phyloP scores from a whole-genome alignment of 2,329 filamentous ascomycete species.

The Sarocladium oryzae region DNA sequence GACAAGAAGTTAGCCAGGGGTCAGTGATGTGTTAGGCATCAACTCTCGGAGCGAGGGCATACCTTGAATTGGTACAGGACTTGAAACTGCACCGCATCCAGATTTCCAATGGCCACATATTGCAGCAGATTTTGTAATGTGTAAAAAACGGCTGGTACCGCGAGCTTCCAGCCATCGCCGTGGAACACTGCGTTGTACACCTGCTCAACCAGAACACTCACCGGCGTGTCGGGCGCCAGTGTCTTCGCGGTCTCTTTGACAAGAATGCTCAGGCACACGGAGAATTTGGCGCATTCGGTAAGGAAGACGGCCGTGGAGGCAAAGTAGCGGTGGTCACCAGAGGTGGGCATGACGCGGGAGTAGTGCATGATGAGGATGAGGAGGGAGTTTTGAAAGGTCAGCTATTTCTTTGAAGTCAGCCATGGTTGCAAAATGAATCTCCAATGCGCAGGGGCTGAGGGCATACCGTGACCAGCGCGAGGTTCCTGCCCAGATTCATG shows the following conservation, averaged over 20 bases:
- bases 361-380: constrained; percentile 87
- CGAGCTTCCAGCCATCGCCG: constrained; percentile 90
- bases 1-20: too few species aligned
- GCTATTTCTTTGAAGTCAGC: constrained; percentile 36
- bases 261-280: constrained; percentile 77
- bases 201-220: constrained; percentile 72
- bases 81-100: constrained; percentile 90
- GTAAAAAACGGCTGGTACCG: constrained; percentile 80
- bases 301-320: constrained; percentile 91
- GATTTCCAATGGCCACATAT: constrained; percentile 83
- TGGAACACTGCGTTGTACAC: constrained; percentile 78
- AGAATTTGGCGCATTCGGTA: constrained; percentile 86
- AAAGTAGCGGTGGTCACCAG: constrained; percentile 80
- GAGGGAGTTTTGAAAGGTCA: constrained; percentile 69
- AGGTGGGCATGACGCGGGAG: constrained; percentile 84
- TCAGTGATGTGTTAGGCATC: too few species aligned
- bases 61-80: constrained; percentile 88
- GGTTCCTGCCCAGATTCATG: constrained; percentile 7
- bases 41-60: constrained; percentile 13
- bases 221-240: constrained; percentile 70
- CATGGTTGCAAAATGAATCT: constrained; percentile 9
- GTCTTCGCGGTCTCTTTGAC: constrained; percentile 80
- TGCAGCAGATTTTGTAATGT: constrained; percentile 91
- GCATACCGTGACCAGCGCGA: constrained; percentile 11
- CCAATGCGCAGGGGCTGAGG: background rate